phyloP scores from a whole-genome alignment of 2,329 filamentous ascomycete genomes.

The Gaeumannomyces tritici region DNA sequence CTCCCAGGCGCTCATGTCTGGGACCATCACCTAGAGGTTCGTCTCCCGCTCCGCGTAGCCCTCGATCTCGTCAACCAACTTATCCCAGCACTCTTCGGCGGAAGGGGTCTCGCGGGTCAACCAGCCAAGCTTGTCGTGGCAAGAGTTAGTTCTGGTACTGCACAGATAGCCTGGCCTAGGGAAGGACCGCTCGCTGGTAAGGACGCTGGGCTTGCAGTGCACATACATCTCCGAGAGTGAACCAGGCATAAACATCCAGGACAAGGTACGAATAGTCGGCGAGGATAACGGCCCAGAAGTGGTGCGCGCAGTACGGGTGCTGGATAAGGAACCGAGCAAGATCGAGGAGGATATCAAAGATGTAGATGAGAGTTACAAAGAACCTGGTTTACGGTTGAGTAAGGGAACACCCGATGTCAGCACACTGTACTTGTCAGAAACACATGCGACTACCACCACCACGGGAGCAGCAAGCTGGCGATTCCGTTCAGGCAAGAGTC shows the following conservation, averaged over 20 bases:
- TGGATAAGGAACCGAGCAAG: slow-evolving; percentile 7
- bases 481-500: too few relatives aligned
- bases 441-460: too few relatives aligned
- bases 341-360: neutral
- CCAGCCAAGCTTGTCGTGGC: neutral
- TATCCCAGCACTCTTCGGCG: too few relatives aligned
- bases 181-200: too few relatives aligned
- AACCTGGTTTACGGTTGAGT: too few relatives aligned
- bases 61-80: neutral
- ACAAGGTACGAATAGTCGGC: slow-evolving; percentile 12
- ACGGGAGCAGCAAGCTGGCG: too few relatives aligned
- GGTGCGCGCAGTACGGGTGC: slow-evolving; percentile 9
- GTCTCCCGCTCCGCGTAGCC: neutral
- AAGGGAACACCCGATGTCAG: neutral
- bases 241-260: slow-evolving; percentile 12
- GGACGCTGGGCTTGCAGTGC: too few relatives aligned
- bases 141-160: neutral
- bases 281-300: slow-evolving; percentile 12
- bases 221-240: slow-evolving; percentile 4
- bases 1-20: too few relatives aligned
- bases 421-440: neutral
- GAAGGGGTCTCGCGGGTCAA: neutral
- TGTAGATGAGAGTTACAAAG: neutral
- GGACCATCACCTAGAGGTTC: neutral
- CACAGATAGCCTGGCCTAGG: neutral